Evolutionary conservation across 2,329 filamentous ascomycete species (phyloP), one percentile per base, ranked within the genome.

Genomic region (Annulohypoxylon truncatum): DNA sequence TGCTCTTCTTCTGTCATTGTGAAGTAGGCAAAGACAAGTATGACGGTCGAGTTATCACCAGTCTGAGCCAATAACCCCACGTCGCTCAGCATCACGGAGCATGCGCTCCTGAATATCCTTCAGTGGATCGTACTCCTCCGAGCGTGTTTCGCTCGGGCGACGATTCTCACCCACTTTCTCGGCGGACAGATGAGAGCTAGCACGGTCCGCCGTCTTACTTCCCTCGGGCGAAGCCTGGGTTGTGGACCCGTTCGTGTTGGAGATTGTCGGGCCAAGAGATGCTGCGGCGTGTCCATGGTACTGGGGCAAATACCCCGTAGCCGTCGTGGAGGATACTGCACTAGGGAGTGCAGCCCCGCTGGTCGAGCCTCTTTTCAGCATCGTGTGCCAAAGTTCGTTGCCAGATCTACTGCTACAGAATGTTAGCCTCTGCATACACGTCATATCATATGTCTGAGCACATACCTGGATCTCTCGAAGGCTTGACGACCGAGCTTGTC

Each of bases 221-320:
- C 71, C 64, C 53, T 67, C 69, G 52, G 66, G 61, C 9, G 75
- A 71, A 13, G 58, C 58, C 51, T 78, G 79, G 53, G 76, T 69
- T 26, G 73, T 58, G 44, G 79, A 77, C 22, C 72, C 70, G 22
- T 77, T 75, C 18, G 77, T 71, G 65, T 82, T 82, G 33, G 78
- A 80, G 50, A 82, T 80, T 20, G 81, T 74, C 13, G 83, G 83
- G 8, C 79, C 77, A 18, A 85, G 77, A 48, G 82, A 85, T 20
- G 84, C 84, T 8, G 84, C 82, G 20, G 85, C 85, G 71, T 86
- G 78, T 15, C 85, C 84, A 8, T 79, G 75, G 60, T 85, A 87
- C 29, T 85, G 83, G 13, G 85, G 85, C 47, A 88, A 75, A 44
- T 84, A 81, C n/a, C 84, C 85, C 26, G 82, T 84, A 6, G 82